Base-by-base conservation (phyloP, 805 yeast genomes). In the Cyberlindnera galapagoensis region DNA sequence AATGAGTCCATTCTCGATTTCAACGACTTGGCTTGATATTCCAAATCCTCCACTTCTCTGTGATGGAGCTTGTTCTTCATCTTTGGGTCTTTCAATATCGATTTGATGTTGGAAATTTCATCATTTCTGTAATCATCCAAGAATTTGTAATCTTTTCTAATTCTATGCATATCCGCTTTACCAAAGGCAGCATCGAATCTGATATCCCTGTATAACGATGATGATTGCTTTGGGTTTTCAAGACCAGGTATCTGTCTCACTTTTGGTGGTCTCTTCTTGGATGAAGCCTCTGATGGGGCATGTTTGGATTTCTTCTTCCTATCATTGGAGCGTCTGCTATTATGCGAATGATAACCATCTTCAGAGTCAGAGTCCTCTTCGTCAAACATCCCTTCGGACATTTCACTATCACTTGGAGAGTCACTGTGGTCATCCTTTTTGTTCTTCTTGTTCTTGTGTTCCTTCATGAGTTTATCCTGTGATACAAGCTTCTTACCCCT, bases 101-200 rank as follows among this genome's bases (percentile, higher is more conserved):
- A 42, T 30, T 73, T 65, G 64, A 90, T 66, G 26, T 77, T 73
- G 3, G 58, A 44, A 23, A 92, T 66, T 53, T 92, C 98, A 7
- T 65, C 56, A 42, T 78, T 67, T 54, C 97, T 70, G 55, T 92
- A 92, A 24, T 81, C 87, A 56, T 87, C 95, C 36, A 92, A 60
- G 52, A 92, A 92, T 26, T 74, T 70, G 60, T 92, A 92, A 49
- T 90, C 79, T 48, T 76, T 73, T 39, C 97, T 67, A 12, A 83
- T 71, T 37, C 68, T 65, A 20, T 65, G 61, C 37, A 72, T 59
- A 52, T 88, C 90, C 1, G 92, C 84, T 46, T 76, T 80, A 36
- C 97, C 97, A 42, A 76, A 75, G 0, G 95, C 87, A 3, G 90
- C 71, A 56, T 92, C 96, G 54, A 92, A 92, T 45, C 98, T 68